These are phyloP conservation scores for Trichophaea hybrida DNA, from an alignment of 2,329 filamentous ascomycete species.

Conservation along the genomic window DNA sequence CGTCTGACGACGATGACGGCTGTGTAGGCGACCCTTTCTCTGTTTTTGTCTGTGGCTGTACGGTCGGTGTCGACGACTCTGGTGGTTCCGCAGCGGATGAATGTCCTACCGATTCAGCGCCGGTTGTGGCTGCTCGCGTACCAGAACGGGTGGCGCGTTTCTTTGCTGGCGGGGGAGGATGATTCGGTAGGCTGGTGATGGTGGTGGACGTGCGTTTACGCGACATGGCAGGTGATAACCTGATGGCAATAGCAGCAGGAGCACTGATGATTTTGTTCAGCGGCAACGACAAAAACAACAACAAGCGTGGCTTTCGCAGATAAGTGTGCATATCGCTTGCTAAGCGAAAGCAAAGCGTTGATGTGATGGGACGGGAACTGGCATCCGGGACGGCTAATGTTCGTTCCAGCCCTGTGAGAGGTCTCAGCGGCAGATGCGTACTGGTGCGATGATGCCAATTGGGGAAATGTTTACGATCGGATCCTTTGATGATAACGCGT, in stretches of 20 bases:
- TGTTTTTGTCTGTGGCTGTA: background rate
- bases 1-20: background rate
- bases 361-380: too few species aligned
- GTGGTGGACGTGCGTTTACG: background rate
- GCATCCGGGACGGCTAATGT: too few species aligned
- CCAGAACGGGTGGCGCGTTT: conserved; percentile 1
- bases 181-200: background rate
- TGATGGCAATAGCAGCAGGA: background rate
- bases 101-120: background rate
- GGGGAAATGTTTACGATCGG: too few species aligned
- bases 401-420: too few species aligned
- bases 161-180: background rate
- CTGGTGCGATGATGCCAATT: too few species aligned
- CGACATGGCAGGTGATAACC: background rate
- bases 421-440: too few species aligned
- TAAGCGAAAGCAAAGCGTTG: too few species aligned
- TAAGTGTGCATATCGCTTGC: too few species aligned
- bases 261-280: background rate
- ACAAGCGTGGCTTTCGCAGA: too few species aligned
- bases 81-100: background rate
- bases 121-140: background rate
- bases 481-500: too few species aligned
- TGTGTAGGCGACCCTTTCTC: background rate
- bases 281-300: too few species aligned
- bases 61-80: background rate